Evolutionary conservation across 1,284 basidiomycete genomes (phyloP).

Genomic region (Pisolithus thermaeus): DNA sequence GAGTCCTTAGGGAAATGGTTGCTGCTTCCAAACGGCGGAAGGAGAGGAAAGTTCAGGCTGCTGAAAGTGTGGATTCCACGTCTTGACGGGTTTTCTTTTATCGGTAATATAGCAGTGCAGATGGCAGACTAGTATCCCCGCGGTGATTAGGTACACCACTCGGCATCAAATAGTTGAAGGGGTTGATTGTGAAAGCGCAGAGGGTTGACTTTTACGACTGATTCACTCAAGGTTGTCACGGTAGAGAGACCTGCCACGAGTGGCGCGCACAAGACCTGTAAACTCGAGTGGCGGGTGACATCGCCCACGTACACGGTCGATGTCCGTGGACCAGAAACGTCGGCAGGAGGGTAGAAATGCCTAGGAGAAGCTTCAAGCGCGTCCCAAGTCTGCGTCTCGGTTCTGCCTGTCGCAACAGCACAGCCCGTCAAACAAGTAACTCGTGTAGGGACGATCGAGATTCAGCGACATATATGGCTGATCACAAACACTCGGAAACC

Average conservation of each 20-base stretch:
- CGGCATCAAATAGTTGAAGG: no score
- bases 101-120: not conserved
- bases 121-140: no score
- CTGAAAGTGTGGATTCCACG: not conserved
- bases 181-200: no score
- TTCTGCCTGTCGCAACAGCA: not conserved
- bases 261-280: no score
- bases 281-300: no score
- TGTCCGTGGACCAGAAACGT: no score
- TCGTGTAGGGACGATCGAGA: conserved; percentile 11
- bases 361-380: not conserved
- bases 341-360: not conserved
- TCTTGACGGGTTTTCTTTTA: not conserved
- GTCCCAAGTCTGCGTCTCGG: not conserved
- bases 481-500: conserved; percentile 18
- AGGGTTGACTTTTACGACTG: no score
- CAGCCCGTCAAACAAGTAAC: not conserved
- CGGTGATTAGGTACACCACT: no score
- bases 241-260: no score
- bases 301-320: no score
- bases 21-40: conserved; percentile 62
- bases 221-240: no score
- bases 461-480: conserved; percentile 19
- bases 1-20: conserved; percentile 59
- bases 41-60: conserved; percentile 22